A percentile compares a stretch with the other conserved stretches of the same genome.
These are phyloP conservation scores for Phaseolus coccineus DNA, from an alignment of 331 rosid genomes.

Conservation along the genomic window DNA sequence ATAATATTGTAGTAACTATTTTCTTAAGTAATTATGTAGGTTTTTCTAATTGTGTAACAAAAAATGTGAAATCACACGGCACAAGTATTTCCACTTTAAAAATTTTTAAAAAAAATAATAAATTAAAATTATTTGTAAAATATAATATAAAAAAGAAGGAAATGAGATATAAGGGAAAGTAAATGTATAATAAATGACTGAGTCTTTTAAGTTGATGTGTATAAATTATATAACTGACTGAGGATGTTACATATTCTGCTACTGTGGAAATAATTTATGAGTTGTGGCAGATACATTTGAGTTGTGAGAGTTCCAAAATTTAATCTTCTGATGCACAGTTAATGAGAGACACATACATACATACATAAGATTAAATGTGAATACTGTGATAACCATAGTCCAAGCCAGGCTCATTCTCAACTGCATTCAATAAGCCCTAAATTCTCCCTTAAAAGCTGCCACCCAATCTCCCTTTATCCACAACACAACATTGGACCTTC, in stretches of 20 bases:
- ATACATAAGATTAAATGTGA: neutral
- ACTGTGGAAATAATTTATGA: neutral
- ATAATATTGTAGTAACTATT: too few relatives aligned
- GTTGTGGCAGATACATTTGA: neutral
- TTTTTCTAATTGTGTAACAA: too few relatives aligned
- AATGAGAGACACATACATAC: neutral
- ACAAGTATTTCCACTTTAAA: too few relatives aligned
- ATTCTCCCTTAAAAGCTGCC: slow-evolving; percentile 10
- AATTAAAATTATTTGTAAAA: too few relatives aligned
- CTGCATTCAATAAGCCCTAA: slow-evolving; percentile 12
- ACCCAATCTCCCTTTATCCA: slow-evolving; percentile 28
- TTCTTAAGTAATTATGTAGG: too few relatives aligned
- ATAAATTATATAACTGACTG: too few relatives aligned
- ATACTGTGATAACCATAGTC: neutral
- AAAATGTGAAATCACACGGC: too few relatives aligned
- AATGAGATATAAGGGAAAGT: too few relatives aligned
- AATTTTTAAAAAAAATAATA: too few relatives aligned
- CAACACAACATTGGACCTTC: slow-evolving; percentile 14
- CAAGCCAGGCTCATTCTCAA: neutral
- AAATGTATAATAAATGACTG: too few relatives aligned
- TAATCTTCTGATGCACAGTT: neutral
- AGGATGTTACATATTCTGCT: neutral
- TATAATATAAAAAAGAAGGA: too few relatives aligned
- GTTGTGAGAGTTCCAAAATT: neutral
- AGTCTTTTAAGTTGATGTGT: too few relatives aligned